Evolutionary conservation across 176 grass and related monocot genomes (phyloP).

Genomic region (Puccinellia tenuiflora): DNA sequence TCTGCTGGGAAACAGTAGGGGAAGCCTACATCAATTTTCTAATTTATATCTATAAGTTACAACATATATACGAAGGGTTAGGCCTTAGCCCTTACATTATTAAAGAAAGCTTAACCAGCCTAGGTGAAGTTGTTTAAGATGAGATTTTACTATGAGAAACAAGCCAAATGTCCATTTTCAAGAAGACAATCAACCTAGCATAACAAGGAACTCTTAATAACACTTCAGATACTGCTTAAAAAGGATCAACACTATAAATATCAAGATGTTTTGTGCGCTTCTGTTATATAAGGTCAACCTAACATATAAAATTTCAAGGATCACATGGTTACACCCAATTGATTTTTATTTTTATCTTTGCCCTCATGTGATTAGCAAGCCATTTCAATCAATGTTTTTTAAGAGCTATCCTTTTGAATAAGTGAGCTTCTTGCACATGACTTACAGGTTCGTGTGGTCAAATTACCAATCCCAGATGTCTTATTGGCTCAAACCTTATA

Average conservation of each 20-base stretch:
- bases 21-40: background rate
- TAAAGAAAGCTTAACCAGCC: background rate
- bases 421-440: slow-evolving; percentile 30
- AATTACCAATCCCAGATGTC: slow-evolving; percentile 87
- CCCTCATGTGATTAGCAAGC: background rate
- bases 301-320: background rate
- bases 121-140: background rate
- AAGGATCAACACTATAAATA: slow-evolving; percentile 1
- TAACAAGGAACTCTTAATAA: background rate
- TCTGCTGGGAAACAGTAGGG: background rate
- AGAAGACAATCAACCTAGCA: background rate
- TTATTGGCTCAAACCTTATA: slow-evolving; percentile 80
- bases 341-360: background rate
- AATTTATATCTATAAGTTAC: background rate
- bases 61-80: background rate
- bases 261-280: background rate
- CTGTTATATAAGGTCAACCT: background rate
- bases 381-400: background rate
- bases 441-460: slow-evolving; percentile 68
- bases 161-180: background rate
- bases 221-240: background rate
- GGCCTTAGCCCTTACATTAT: background rate
- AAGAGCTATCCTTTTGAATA: background rate
- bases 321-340: slow-evolving; percentile 1
- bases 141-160: background rate